Percentiles rank a stretch among this genome's conserved stretches.
Evolutionary conservation across 257 asterid species (phyloP).

Genomic region (Lavandula angustifolia): DNA sequence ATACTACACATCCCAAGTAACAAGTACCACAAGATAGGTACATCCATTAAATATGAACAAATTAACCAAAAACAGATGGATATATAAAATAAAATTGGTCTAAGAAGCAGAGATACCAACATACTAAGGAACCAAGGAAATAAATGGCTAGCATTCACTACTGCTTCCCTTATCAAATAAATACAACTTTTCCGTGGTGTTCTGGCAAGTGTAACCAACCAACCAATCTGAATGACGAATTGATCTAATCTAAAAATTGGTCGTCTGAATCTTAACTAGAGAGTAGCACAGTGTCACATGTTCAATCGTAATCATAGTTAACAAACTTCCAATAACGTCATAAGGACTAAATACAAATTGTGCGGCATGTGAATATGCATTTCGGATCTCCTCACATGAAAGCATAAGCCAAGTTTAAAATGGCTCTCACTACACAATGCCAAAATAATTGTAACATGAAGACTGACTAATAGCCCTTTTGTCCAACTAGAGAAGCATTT

Average conservation of each 20-base stretch:
- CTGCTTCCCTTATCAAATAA: conserved; percentile 15
- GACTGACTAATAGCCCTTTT: conserved; percentile 1
- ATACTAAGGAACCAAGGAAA: conserved; percentile 6
- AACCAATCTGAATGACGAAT: conserved; percentile 9
- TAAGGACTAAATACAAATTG: conserved; percentile 18
- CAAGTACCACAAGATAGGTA: conserved; percentile 17
- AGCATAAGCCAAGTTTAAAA: conserved; percentile 14
- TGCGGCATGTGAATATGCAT: conserved; percentile 17
- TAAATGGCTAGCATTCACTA: background rate
- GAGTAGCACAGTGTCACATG: conserved; percentile 1
- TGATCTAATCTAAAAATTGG: background rate
- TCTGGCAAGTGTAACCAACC: background rate
- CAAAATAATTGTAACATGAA: conserved; percentile 15
- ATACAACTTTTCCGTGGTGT: background rate
- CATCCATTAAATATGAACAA: conserved; percentile 21
- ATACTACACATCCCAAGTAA: conserved; percentile 14
- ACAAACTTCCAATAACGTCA: conserved; percentile 12
- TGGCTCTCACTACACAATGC: background rate
- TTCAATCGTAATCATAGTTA: conserved; percentile 10
- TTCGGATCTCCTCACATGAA: conserved; percentile 8
- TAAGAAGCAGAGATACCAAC: background rate
- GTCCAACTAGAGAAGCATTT: background rate
- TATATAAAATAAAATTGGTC: background rate
- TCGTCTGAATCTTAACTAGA: conserved; percentile 6
- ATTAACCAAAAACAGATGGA: conserved; percentile 1